A percentile compares a stretch with the other conserved stretches of the same genome.
Conservation (phyloP, 306 rosid species). For the Cucurbita ficifolia region DNA sequence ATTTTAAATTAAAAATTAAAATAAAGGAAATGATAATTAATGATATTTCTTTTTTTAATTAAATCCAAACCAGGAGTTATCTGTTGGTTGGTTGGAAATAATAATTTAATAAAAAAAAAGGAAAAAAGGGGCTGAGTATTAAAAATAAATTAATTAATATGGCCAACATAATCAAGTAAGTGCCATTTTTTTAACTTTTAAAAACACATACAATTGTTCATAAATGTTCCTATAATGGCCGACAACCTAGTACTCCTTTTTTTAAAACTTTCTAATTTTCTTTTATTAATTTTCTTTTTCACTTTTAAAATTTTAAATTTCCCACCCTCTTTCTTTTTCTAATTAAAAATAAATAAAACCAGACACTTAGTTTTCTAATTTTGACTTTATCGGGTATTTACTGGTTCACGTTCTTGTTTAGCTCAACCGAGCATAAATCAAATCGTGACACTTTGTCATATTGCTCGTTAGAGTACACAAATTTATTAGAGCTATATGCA, state of each 20-base stretch:
- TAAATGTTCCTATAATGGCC: constrained; percentile 31
- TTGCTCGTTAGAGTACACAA: no score
- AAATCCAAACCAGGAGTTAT: not conserved
- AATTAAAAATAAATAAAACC: no score
- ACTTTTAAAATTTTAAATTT: no score
- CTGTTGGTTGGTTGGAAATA: not conserved
- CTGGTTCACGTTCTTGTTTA: no score
- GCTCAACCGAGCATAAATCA: no score
- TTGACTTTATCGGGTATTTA: no score
- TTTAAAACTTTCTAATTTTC: not conserved
- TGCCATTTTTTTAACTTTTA: not conserved
- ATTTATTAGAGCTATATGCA: no score
- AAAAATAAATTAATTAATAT: not conserved
- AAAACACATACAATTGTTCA: constrained; percentile 1
- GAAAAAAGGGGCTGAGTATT: not conserved
- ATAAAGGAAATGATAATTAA: not conserved
- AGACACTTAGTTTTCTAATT: no score
- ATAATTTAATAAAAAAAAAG: not conserved
- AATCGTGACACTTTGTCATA: no score
- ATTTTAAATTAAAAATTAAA: not conserved
- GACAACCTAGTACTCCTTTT: constrained; percentile 77
- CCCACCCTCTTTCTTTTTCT: no score
- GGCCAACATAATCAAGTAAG: constrained; percentile 5
- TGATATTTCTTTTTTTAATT: not conserved
- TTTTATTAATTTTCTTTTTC: no score